Base-by-base conservation (phyloP, 352 stramenopile genomes). In the Phytophthora hibernalis region DNA sequence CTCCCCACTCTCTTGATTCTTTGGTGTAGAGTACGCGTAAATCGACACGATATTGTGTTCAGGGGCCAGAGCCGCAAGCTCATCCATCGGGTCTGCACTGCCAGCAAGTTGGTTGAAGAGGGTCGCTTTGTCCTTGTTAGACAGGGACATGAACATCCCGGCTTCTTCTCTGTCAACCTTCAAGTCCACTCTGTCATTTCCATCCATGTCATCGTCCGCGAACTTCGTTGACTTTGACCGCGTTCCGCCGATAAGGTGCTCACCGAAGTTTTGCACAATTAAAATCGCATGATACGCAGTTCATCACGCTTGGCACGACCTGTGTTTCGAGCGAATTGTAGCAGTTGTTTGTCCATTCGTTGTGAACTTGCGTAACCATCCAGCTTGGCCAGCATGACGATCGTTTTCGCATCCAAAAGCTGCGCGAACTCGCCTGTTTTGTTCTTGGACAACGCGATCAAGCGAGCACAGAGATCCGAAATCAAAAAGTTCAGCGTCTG, bases 401-500 rank as follows among this genome's bases (percentile, higher is more conserved):
- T 55, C 2, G 77, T 70, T 45, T 78, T 73, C 12, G 57, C 40
- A 21, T 90, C 68, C 43, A 92, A 55, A 8, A 83, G 42, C 21
- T 83, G 61, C 0, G 58, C 56, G 57, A 88, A 87, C 24, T 73
- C 65, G 21, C 52, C 61, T 0, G 60, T 58, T 43, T 76, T 77
- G 48, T 67, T 71, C 31, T 84, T 90, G 0, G 75, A 72, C 3
- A 92, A 54, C 7, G 74, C 62, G 40, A 91, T 76, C 30, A 95
- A 54, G 12, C 87, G 87, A 11, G 72, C 74, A 47, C 85, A 94
- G 11, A 92, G 68, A 53, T 95, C 87, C 9, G 83, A 90, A 38
- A 95, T 90, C 38, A 95, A 45, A 40, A 90, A 84, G 51, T 93
- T 92, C 13, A 93, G 68, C 7, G 85, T 84, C 61, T 95, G 84